Evolutionary conservation across 192 early-diverging fungal species (phyloP).

Genomic region (Umbelopsis sp.): DNA sequence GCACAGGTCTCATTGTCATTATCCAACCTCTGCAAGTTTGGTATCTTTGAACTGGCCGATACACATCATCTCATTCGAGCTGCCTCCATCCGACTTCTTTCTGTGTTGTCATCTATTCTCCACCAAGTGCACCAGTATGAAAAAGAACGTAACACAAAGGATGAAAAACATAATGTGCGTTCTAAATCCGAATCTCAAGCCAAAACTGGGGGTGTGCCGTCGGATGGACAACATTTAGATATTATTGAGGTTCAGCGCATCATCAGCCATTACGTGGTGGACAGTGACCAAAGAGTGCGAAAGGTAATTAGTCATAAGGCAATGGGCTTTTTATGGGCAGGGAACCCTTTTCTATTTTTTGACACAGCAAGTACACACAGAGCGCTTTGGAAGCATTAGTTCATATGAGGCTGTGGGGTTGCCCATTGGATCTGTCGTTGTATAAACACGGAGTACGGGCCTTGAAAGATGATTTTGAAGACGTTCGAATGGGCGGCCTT

Average conservation of each 20-base stretch:
- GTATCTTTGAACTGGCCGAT: slow-evolving; percentile 46
- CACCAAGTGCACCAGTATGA: slow-evolving; percentile 8
- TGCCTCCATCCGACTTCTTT: slow-evolving; percentile 46
- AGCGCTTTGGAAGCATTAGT: slow-evolving; percentile 51
- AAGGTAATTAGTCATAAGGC: slow-evolving; percentile 36
- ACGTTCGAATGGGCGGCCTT: slow-evolving; percentile 70
- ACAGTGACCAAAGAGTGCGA: slow-evolving; percentile 56
- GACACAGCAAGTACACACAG: slow-evolving; percentile 27
- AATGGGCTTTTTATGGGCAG: not conserved
- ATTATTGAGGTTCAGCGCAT: slow-evolving; percentile 49
- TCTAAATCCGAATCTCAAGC: no score
- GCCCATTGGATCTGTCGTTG: slow-evolving; percentile 49
- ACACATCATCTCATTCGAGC: slow-evolving; percentile 54
- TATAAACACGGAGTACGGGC: slow-evolving; percentile 68
- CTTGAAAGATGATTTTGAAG: slow-evolving; percentile 71
- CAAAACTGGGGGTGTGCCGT: not conserved
- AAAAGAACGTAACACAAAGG: not conserved
- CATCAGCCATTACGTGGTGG: slow-evolving; percentile 50
- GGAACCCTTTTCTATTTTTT: not conserved
- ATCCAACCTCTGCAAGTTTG: slow-evolving; percentile 32
- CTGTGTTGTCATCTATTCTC: slow-evolving; percentile 44
- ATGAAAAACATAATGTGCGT: no score
- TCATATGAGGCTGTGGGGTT: slow-evolving; percentile 49
- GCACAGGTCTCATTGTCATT: not conserved
- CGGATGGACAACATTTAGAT: slow-evolving; percentile 14